Percentiles rank a stretch among this genome's conserved stretches.
These are phyloP conservation scores for Dacryopinax spathularia DNA, from an alignment of 768 basidiomycete genomes.

Conservation along the genomic window DNA sequence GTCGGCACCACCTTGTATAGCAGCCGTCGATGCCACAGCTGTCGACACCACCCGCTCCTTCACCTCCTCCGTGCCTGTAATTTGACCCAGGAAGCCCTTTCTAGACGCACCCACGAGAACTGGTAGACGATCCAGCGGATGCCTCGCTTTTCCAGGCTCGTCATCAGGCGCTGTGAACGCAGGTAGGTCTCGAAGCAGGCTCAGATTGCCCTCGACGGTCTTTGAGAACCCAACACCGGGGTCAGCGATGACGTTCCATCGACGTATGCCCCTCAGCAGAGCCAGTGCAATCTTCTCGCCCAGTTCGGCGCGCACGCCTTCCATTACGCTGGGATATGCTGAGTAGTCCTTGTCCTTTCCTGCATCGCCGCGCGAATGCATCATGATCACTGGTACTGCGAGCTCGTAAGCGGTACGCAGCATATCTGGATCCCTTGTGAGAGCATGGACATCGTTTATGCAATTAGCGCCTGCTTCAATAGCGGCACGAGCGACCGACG, in stretches of 20 bases:
- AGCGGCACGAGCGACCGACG: constrained; percentile 54
- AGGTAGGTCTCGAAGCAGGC: constrained; percentile 41
- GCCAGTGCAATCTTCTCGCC: constrained; percentile 50
- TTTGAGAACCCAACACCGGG: constrained; percentile 95
- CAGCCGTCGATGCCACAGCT: constrained; percentile 56
- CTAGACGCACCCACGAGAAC: constrained; percentile 61
- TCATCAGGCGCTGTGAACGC: constrained; percentile 27
- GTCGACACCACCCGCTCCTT: constrained; percentile 67
- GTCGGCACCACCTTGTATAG: constrained; percentile 55
- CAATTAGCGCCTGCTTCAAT: constrained; percentile 74
- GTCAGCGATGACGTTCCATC: constrained; percentile 83
- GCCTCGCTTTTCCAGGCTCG: background rate
- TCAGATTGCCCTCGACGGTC: constrained; percentile 55
- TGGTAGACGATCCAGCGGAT: constrained; percentile 16
- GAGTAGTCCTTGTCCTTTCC: constrained; percentile 54
- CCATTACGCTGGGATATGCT: constrained; percentile 41
- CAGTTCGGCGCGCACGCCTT: constrained; percentile 57
- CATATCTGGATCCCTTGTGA: constrained; percentile 50
- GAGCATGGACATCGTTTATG: constrained; percentile 85
- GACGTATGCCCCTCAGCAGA: constrained; percentile 56
- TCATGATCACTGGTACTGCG: constrained; percentile 70
- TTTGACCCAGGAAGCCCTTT: constrained; percentile 68
- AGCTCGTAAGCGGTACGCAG: constrained; percentile 45
- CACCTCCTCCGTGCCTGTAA: constrained; percentile 38
- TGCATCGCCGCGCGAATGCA: constrained; percentile 88